These are phyloP conservation scores for Hibiscus trionum DNA, from an alignment of 345 rosid species.

Conservation along the genomic window DNA sequence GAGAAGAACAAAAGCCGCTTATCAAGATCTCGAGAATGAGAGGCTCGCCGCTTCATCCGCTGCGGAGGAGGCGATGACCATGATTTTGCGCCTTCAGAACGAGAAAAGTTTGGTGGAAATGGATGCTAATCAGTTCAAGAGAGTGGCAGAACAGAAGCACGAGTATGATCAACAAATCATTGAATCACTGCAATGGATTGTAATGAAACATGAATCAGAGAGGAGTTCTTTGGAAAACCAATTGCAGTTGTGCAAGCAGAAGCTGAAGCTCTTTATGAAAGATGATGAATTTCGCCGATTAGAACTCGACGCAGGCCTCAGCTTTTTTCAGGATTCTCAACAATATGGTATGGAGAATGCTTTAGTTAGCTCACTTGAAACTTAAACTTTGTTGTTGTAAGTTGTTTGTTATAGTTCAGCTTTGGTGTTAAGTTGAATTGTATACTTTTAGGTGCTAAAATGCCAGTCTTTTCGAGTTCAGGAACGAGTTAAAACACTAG, in stretches of 20 bases:
- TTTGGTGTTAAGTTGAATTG: too few species aligned
- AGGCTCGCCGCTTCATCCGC: constrained; percentile 67
- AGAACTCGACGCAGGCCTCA: constrained; percentile 14
- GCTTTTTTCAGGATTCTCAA: constrained; percentile 7
- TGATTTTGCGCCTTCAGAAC: constrained; percentile 68
- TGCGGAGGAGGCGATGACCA: constrained; percentile 72
- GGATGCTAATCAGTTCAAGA: constrained; percentile 48
- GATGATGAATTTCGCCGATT: constrained; percentile 23
- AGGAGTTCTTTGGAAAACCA: constrained; percentile 26
- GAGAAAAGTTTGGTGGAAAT: constrained; percentile 57
- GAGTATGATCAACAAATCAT: constrained; percentile 49
- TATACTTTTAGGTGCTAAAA: background rate
- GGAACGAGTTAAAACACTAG: background rate
- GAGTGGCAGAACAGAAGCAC: constrained; percentile 52
- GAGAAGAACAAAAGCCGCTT: constrained; percentile 31
- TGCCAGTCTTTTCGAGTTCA: background rate
- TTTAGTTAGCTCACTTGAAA: constrained; percentile 14
- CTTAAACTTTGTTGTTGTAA: constrained; percentile 11
- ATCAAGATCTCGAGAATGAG: constrained; percentile 63
- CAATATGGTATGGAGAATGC: constrained; percentile 19
- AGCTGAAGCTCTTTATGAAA: constrained; percentile 16
- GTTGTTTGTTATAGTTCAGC: background rate
- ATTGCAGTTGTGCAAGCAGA: constrained; percentile 21
- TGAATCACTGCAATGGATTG: constrained; percentile 48
- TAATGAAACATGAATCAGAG: constrained; percentile 39